A percentile compares a stretch with the other conserved stretches of the same genome.
Evolutionary conservation across 2,329 filamentous ascomycete species (phyloP).

Genomic region (Trichoderma endophyticum): DNA sequence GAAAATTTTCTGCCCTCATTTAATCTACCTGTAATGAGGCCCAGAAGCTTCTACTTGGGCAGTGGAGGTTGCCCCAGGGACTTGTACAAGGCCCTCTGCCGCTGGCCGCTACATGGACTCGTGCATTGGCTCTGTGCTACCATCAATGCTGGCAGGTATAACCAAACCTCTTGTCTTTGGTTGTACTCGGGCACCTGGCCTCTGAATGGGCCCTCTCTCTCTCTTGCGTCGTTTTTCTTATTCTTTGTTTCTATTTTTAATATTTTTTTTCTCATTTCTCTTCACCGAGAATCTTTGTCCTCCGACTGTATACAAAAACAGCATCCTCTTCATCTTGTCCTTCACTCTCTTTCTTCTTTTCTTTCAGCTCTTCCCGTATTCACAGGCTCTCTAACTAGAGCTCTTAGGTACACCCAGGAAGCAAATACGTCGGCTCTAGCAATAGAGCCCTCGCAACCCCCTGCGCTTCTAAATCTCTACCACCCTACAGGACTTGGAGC

Average conservation of each 20-base stretch:
- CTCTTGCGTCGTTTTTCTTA: slow-evolving; percentile 16
- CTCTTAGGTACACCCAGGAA: slow-evolving; percentile 54
- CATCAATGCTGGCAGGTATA: slow-evolving; percentile 43
- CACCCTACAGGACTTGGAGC: slow-evolving; percentile 47
- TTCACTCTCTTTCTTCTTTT: not conserved
- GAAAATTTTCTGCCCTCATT: not conserved
- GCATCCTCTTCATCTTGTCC: not conserved
- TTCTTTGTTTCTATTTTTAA: not conserved
- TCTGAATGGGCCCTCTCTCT: slow-evolving; percentile 19
- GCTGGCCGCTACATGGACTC: slow-evolving; percentile 17
- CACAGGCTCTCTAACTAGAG: slow-evolving; percentile 23
- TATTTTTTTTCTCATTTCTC: not conserved
- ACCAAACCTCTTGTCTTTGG: slow-evolving; percentile 31
- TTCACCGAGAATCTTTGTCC: not conserved
- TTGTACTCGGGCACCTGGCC: slow-evolving; percentile 26
- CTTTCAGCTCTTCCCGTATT: not conserved
- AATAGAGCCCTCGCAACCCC: slow-evolving; percentile 52
- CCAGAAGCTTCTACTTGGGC: not conserved
- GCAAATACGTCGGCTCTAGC: slow-evolving; percentile 50
- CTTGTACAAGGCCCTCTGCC: slow-evolving; percentile 16
- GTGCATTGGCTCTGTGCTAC: slow-evolving; percentile 38
- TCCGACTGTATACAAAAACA: not conserved
- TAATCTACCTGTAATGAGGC: not conserved
- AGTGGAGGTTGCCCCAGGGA: slow-evolving; percentile 2
- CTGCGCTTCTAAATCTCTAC: slow-evolving; percentile 51